A percentile compares a stretch with the other conserved stretches of the same genome.
Conservation (phyloP, 2,329 filamentous ascomycete species). For the Pyrenophora seminiperda region DNA sequence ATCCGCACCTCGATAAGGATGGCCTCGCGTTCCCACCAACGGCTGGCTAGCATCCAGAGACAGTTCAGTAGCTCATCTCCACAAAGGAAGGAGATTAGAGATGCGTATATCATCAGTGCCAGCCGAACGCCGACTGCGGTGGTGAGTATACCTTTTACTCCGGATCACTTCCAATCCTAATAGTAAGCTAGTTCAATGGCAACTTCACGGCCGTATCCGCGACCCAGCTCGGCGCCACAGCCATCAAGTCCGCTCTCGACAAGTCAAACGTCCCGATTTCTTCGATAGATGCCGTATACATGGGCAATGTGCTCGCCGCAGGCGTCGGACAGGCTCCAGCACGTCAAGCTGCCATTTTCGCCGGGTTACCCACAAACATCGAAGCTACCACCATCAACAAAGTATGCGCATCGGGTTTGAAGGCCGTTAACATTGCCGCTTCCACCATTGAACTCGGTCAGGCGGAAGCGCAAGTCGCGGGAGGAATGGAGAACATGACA, state of each 20-base stretch:
- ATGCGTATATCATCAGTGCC: constrained; percentile 92
- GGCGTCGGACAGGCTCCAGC: constrained; percentile 88
- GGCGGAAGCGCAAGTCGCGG: constrained; percentile 85
- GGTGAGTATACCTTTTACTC: constrained; percentile 55
- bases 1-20: constrained; percentile 43
- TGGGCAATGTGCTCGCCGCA: constrained; percentile 92
- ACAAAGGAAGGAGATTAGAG: constrained; percentile 70
- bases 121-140: constrained; percentile 88
- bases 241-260: constrained; percentile 87
- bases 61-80: constrained; percentile 44
- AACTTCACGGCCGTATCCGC: constrained; percentile 82
- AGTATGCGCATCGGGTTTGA: constrained; percentile 93
- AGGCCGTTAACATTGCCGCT: constrained; percentile 86
- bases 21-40: constrained; percentile 45
- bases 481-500: constrained; percentile 98
- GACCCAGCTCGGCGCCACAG: constrained; percentile 84
- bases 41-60: constrained; percentile 44
- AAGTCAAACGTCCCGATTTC: constrained; percentile 82
- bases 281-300: constrained; percentile 90
- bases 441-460: constrained; percentile 94
- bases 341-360: constrained; percentile 86
- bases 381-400: constrained; percentile 97
- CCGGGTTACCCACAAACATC: constrained; percentile 77
- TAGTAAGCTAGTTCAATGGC: constrained; percentile 80
- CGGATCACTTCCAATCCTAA: constrained; percentile 2